phyloP scores from a whole-genome alignment of 768 basidiomycete species.

The Kwoniella pini region DNA sequence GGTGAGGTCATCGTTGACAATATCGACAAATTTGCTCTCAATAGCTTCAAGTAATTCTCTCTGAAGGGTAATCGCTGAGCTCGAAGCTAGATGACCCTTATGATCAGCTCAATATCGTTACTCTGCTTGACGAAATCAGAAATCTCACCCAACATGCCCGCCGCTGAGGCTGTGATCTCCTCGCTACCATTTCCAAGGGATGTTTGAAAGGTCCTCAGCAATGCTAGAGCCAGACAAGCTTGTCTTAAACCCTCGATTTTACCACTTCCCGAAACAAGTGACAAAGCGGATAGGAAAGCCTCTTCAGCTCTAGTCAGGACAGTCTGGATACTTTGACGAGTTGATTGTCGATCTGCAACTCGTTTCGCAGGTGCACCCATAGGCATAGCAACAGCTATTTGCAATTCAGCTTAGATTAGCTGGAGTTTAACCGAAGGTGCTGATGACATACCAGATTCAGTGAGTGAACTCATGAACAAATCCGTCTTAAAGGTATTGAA shows the following conservation, averaged over 20 bases:
- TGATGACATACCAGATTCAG: slow-evolving; percentile 75
- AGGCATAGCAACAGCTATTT: slow-evolving; percentile 75
- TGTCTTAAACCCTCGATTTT: slow-evolving; percentile 72
- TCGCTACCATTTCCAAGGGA: slow-evolving; percentile 68
- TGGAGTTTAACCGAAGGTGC: background rate
- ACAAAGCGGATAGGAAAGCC: slow-evolving; percentile 68
- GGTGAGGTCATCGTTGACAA: slow-evolving; percentile 64
- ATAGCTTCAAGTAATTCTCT: slow-evolving; percentile 85
- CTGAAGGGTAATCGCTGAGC: slow-evolving; percentile 73
- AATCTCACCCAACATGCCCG: slow-evolving; percentile 62
- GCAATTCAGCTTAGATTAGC: background rate
- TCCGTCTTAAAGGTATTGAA: slow-evolving; percentile 78
- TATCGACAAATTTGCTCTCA: slow-evolving; percentile 65
- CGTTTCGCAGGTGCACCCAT: slow-evolving; percentile 60
- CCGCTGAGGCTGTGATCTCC: slow-evolving; percentile 62
- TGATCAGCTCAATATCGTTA: slow-evolving; percentile 14
- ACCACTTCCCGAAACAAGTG: slow-evolving; percentile 63
- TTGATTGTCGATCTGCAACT: slow-evolving; percentile 38
- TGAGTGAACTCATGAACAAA: slow-evolving; percentile 84
- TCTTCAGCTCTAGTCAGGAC: slow-evolving; percentile 70
- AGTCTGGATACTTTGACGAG: slow-evolving; percentile 58
- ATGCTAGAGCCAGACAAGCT: slow-evolving; percentile 67
- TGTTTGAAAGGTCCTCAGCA: slow-evolving; percentile 74
- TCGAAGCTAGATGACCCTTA: slow-evolving; percentile 62
- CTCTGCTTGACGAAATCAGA: no score